phyloP scores from a whole-genome alignment of 352 stramenopile genomes.

The Phytophthora macrochlamydospora region DNA sequence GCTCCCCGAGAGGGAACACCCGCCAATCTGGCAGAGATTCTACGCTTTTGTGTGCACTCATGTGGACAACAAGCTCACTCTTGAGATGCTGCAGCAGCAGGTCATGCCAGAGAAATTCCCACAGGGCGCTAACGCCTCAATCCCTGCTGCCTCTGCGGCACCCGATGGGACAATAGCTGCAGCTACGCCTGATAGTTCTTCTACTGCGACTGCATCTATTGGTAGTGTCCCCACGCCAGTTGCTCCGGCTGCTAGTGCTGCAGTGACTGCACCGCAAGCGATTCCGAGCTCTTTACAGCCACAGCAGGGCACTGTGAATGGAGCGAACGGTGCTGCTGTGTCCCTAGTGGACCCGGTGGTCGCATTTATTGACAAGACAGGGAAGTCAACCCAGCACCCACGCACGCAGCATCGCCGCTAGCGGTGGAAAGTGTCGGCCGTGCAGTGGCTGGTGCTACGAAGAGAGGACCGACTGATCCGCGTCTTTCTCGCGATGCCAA shows the following conservation, averaged over 20 bases:
- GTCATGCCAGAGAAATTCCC: slow-evolving; percentile 47
- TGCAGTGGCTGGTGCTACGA: slow-evolving; percentile 14
- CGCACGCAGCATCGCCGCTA: slow-evolving; percentile 27
- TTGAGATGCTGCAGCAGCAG: slow-evolving; percentile 63
- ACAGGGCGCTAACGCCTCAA: slow-evolving; percentile 4
- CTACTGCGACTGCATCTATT: slow-evolving; percentile 6
- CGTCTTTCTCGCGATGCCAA: slow-evolving; percentile 29
- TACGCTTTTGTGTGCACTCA: slow-evolving; percentile 68
- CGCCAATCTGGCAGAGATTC: slow-evolving; percentile 55
- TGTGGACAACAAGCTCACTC: slow-evolving; percentile 59
- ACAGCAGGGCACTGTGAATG: slow-evolving; percentile 13
- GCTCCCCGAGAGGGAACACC: slow-evolving; percentile 45
- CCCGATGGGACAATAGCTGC: background rate
- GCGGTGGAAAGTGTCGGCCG: slow-evolving; percentile 36
- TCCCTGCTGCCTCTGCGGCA: no score
- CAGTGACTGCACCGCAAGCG: background rate
- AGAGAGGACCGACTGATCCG: slow-evolving; percentile 18
- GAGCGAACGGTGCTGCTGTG: slow-evolving; percentile 1
- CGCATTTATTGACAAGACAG: slow-evolving; percentile 74
- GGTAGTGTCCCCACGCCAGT: background rate
- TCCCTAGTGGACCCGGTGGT: slow-evolving; percentile 49
- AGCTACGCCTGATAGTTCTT: slow-evolving; percentile 2
- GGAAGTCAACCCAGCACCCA: slow-evolving; percentile 22
- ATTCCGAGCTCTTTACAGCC: slow-evolving; percentile 29
- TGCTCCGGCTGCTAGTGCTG: background rate